Evolutionary conservation across 176 grass and related monocot species (phyloP).

Genomic region (Aegilops umbellulata): DNA sequence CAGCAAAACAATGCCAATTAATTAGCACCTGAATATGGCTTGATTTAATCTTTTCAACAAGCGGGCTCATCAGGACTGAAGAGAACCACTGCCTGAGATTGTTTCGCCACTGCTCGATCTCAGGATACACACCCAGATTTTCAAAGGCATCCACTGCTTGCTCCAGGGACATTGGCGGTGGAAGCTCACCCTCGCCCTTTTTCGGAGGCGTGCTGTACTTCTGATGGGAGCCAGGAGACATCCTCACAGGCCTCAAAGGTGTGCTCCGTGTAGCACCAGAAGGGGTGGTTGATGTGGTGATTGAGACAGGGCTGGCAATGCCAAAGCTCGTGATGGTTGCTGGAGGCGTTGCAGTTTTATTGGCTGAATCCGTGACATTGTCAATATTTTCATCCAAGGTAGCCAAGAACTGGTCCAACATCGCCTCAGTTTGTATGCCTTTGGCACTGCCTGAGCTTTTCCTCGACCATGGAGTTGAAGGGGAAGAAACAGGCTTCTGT

Average conservation of each 20-base stretch:
- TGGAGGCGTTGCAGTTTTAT: constrained; percentile 58
- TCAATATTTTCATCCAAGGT: constrained; percentile 71
- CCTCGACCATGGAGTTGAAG: constrained; percentile 87
- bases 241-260: constrained; percentile 78
- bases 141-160: constrained; percentile 70
- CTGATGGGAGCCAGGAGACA: constrained; percentile 89
- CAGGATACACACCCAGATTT: constrained; percentile 75
- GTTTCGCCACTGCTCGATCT: constrained; percentile 88
- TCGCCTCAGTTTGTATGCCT: constrained; percentile 84
- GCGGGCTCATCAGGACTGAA: constrained; percentile 76
- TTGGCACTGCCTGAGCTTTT: constrained; percentile 69
- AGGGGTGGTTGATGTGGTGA: constrained; percentile 50
- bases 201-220: constrained; percentile 74
- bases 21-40: constrained; percentile 77
- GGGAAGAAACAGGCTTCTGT: constrained; percentile 59
- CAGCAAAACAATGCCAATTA: constrained; percentile 13
- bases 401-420: constrained; percentile 80
- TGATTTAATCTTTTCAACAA: constrained; percentile 75
- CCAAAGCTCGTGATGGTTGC: constrained; percentile 49
- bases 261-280: constrained; percentile 76
- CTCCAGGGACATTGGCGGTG: constrained; percentile 87
- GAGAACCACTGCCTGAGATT: constrained; percentile 94
- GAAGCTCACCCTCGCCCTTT: constrained; percentile 90
- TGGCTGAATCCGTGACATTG: constrained; percentile 51
- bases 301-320: constrained; percentile 62